These are phyloP conservation scores for Talaromyces sp. DNA, from an alignment of 2,329 filamentous ascomycete species.

Conservation along the genomic window DNA sequence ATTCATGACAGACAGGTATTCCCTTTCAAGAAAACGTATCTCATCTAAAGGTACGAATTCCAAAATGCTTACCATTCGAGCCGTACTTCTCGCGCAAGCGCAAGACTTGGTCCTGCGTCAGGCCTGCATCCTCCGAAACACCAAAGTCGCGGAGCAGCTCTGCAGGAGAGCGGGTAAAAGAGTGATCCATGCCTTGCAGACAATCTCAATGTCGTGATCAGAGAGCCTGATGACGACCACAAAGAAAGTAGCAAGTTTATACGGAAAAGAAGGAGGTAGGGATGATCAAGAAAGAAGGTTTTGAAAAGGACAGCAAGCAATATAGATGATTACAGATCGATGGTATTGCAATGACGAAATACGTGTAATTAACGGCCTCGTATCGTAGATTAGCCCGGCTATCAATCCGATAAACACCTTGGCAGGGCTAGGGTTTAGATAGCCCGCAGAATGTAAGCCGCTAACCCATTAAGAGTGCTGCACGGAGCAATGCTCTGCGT, in stretches of 20 bases:
- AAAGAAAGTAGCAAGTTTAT: slow-evolving; percentile 9
- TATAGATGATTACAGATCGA: background rate
- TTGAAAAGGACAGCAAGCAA: slow-evolving; percentile 21
- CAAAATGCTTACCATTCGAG: slow-evolving; percentile 49
- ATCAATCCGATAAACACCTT: background rate
- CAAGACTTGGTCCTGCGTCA: slow-evolving; percentile 50
- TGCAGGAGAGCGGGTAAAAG: slow-evolving; percentile 48
- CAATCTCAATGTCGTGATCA: slow-evolving; percentile 13
- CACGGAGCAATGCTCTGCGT: background rate
- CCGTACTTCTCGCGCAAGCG: slow-evolving; percentile 50
- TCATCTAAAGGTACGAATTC: background rate
- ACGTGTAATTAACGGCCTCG: background rate
- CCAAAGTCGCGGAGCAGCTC: slow-evolving; percentile 53
- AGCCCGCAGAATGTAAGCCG: slow-evolving; percentile 1
- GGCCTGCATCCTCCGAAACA: slow-evolving; percentile 50
- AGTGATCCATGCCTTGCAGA: slow-evolving; percentile 49
- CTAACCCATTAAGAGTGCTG: background rate
- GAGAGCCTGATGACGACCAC: slow-evolving; percentile 6
- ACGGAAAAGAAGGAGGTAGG: slow-evolving; percentile 5
- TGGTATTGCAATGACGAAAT: background rate
- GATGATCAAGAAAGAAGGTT: slow-evolving; percentile 21
- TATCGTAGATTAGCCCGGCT: slow-evolving; percentile 1
- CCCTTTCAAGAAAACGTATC: background rate
- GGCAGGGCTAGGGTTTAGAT: background rate
- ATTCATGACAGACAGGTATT: background rate